phyloP scores from a whole-genome alignment of 2,329 filamentous ascomycete species.

The Myrmaecium sp. region DNA sequence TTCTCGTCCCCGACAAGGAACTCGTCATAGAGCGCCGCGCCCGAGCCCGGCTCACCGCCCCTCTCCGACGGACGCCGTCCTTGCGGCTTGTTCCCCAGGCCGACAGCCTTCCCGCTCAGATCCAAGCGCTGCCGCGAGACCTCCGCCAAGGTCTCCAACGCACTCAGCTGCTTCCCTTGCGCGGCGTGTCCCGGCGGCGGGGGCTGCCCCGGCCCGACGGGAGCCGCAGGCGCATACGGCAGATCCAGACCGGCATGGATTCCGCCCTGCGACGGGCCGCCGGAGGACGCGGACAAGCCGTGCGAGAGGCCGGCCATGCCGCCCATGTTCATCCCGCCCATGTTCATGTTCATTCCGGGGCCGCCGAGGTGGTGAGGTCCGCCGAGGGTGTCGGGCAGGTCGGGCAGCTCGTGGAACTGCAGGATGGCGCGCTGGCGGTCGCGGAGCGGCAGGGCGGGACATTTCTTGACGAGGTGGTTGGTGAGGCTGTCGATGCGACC shows the following conservation, averaged over 20 bases:
- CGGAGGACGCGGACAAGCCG: no score
- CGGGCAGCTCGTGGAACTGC: constrained; percentile 52
- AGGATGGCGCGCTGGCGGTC: constrained; percentile 62
- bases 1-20: constrained; percentile 21
- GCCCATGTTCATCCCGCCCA: no score
- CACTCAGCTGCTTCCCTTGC: constrained; percentile 51
- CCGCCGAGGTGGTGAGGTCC: constrained; percentile 7
- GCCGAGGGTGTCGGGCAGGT: constrained; percentile 30
- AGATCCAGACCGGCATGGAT: no score
- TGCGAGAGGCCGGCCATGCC: no score
- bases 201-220: no score
- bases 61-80: constrained; percentile 6
- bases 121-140: constrained; percentile 62
- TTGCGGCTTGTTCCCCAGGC: constrained; percentile 7
- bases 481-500: constrained; percentile 71
- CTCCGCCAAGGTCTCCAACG: constrained; percentile 73
- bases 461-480: constrained; percentile 72
- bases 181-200: constrained; percentile 25
- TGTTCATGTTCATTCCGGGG: constrained; percentile 12
- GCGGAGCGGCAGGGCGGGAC: constrained; percentile 56
- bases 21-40: constrained; percentile 16
- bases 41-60: constrained; percentile 5
- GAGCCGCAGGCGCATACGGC: no score
- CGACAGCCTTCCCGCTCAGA: constrained; percentile 28
- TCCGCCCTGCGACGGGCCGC: no score